Base-by-base conservation (phyloP, 1,284 basidiomycete species). In the Xerocomus nothofagi region DNA sequence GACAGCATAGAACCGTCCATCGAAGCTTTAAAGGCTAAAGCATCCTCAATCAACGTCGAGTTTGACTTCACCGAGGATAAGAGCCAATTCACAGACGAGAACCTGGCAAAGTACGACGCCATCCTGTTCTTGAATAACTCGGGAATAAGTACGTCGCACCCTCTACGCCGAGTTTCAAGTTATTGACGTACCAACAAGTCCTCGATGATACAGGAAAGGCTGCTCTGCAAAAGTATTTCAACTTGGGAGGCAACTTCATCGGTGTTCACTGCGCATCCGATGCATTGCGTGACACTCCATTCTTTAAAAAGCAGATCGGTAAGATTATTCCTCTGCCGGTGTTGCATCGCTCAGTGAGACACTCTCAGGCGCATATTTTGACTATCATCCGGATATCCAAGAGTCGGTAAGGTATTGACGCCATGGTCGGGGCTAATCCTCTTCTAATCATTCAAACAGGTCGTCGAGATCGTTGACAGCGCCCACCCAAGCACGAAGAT, bases 211-310 rank as follows among this genome's bases (percentile, higher is more conserved):
- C 65, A 1, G 78, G 79, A 7, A 76, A 83, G 60, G 69, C 70
- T 4, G 83, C 82, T 4, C 72, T 89, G 39, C 74, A 79, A 49
- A 73, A 60, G n/a, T 88, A 80, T 61, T 69, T 87, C 40, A 73
- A 84, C 62, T 68, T 75, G 1, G 87, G 88, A 30, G 88, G 88
- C 1, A 86, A 86, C 61, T 89, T 86, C 51, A 69, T 80, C 33
- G 86, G 76, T 1, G 71, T 89, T 20, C 88, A 91, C 60, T 77
- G 85, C 30, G 84, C 87, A 1, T 81, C 85, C 2, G 88, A 85
- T 47, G 81, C 80, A 40, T 70, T 91, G 12, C 75, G 78, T 45
- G 86, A 85, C 57, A 80, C 80, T 4, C 78, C 80, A 0, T 89
- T 83, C 64, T 91, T 82, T 60, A 75, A 66, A 18, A 66, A 54